These are phyloP conservation scores for Sphaerulina populicola DNA, from an alignment of 2,329 filamentous ascomycete genomes.

Conservation along the genomic window DNA sequence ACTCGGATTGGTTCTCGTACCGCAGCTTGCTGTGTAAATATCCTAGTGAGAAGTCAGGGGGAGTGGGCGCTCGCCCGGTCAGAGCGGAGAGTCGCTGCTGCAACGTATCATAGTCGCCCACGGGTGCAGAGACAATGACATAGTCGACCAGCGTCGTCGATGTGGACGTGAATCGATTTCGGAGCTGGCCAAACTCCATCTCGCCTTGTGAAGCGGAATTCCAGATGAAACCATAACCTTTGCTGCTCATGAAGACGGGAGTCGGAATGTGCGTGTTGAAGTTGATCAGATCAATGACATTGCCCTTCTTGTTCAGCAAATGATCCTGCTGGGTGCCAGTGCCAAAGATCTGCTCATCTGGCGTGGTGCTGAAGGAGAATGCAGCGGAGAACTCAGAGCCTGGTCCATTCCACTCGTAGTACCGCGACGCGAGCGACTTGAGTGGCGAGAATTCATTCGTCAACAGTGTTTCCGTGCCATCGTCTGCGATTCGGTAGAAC, in stretches of 20 bases:
- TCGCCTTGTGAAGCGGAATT: slow-evolving; percentile 28
- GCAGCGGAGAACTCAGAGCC: slow-evolving; percentile 34
- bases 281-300: slow-evolving; percentile 29
- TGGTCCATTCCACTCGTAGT: slow-evolving; percentile 32
- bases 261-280: slow-evolving; percentile 31
- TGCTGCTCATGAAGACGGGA: slow-evolving; percentile 28
- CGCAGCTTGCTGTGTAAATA: slow-evolving; percentile 30
- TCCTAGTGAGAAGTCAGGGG: slow-evolving; percentile 29
- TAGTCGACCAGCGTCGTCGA: slow-evolving; percentile 31
- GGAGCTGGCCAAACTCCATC: slow-evolving; percentile 27
- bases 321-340: slow-evolving; percentile 29
- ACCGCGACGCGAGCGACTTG: slow-evolving; percentile 33
- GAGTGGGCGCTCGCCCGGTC: slow-evolving; percentile 27
- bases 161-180: slow-evolving; percentile 26
- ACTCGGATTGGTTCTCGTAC: slow-evolving; percentile 30
- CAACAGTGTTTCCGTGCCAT: slow-evolving; percentile 33
- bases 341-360: slow-evolving; percentile 31
- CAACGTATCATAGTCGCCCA: slow-evolving; percentile 28
- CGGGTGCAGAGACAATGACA: slow-evolving; percentile 25
- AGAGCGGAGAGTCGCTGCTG: slow-evolving; percentile 25
- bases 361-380: slow-evolving; percentile 34
- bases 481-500: slow-evolving; percentile 32
- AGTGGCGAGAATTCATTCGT: slow-evolving; percentile 32
- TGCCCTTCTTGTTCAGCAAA: slow-evolving; percentile 30
- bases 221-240: slow-evolving; percentile 30